Percentiles rank a stretch among this genome's conserved stretches.
phyloP scores from a whole-genome alignment of 371 early-diverging fungal genomes.

The Parasitella parasitica region DNA sequence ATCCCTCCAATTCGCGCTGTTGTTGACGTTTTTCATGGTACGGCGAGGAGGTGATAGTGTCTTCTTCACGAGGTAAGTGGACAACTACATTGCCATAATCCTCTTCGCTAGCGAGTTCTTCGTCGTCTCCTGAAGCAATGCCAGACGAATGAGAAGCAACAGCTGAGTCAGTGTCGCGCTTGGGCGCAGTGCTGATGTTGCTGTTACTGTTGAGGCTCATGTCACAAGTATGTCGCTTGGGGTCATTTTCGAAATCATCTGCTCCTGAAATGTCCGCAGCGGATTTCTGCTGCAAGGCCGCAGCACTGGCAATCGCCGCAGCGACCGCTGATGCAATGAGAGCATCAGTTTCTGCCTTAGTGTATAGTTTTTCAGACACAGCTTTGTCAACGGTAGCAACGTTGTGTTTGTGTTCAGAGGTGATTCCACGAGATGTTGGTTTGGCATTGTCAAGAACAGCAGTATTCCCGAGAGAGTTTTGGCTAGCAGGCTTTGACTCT shows the following conservation, averaged over 20 bases:
- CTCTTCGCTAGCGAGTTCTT: neutral
- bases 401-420: neutral
- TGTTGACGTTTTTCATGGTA: neutral
- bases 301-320: constrained; percentile 24
- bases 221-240: neutral
- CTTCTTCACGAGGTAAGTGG: constrained; percentile 6
- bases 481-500: constrained; percentile 17
- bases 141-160: neutral
- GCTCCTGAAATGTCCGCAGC: neutral
- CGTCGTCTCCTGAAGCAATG: neutral
- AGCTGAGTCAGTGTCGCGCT: neutral
- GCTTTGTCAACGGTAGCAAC: too few relatives aligned
- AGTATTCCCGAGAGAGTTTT: constrained; percentile 1
- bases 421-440: neutral
- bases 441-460: neutral
- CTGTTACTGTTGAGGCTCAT: neutral
- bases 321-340: constrained; percentile 45
- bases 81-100: constrained; percentile 10
- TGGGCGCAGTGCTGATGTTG: neutral
- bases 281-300: neutral
- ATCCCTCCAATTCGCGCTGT: neutral
- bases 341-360: constrained; percentile 33
- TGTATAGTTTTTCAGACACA: constrained; percentile 12
- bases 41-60: neutral
- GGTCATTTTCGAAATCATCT: neutral